Conservation (phyloP, 2,329 filamentous ascomycete genomes). For the Pseudocercospora fijiensis region DNA sequence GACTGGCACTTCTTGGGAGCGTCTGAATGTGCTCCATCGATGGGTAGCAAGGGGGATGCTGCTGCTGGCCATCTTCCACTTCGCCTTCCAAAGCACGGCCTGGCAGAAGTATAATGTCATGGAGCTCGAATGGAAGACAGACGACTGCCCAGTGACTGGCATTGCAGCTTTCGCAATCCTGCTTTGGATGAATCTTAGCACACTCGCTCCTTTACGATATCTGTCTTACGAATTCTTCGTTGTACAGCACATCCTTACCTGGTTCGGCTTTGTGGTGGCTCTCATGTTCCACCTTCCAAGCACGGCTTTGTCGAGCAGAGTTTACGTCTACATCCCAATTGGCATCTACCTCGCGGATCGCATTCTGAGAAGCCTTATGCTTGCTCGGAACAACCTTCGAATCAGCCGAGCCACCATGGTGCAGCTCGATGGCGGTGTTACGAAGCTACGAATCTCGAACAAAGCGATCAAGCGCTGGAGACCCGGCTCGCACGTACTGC, state of each 20-base stretch:
- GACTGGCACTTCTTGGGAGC: slow-evolving; percentile 37
- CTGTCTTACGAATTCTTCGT: slow-evolving; percentile 36
- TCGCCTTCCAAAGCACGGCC: slow-evolving; percentile 30
- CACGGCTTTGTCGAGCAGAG: slow-evolving; percentile 32
- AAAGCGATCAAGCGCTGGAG: slow-evolving; percentile 40
- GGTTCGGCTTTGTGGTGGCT: slow-evolving; percentile 41
- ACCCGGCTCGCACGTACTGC: slow-evolving; percentile 33
- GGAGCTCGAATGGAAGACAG: slow-evolving; percentile 30
- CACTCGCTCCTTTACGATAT: slow-evolving; percentile 29
- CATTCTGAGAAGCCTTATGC: slow-evolving; percentile 32
- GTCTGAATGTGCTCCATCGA: slow-evolving; percentile 40
- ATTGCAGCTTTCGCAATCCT: slow-evolving; percentile 34
- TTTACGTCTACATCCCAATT: slow-evolving; percentile 34
- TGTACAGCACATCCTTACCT: slow-evolving; percentile 41
- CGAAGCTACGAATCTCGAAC: slow-evolving; percentile 39
- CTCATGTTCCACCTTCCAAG: slow-evolving; percentile 39
- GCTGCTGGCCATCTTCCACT: slow-evolving; percentile 35
- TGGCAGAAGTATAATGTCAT: slow-evolving; percentile 30
- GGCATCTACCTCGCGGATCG: slow-evolving; percentile 33
- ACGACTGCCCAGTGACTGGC: slow-evolving; percentile 32
- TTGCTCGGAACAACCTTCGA: slow-evolving; percentile 38
- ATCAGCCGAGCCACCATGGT: slow-evolving; percentile 29
- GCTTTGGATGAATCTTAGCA: slow-evolving; percentile 36
- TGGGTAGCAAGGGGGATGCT: slow-evolving; percentile 40
- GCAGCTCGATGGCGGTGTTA: slow-evolving; percentile 39